These are phyloP conservation scores for Rhexocercosporidium sp. DNA, from an alignment of 2,329 filamentous ascomycete genomes.

Conservation along the genomic window DNA sequence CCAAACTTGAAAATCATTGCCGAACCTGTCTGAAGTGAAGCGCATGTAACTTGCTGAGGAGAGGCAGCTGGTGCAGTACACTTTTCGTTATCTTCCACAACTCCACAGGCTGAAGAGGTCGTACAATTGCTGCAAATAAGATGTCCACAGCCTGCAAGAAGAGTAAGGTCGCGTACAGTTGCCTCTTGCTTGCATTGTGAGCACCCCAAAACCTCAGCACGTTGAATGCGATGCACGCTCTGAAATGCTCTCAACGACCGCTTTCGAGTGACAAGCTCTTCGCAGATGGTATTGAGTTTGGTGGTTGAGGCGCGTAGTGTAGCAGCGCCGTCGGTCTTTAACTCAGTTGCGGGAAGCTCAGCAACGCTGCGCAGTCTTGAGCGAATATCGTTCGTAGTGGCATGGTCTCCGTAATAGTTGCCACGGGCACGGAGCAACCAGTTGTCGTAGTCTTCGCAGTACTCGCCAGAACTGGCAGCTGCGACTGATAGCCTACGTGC, in stretches of 20 bases:
- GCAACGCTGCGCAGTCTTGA: no score
- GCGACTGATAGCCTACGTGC: not conserved
- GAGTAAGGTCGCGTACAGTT: constrained; percentile 36
- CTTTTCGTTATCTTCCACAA: not conserved
- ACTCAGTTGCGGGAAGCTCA: no score
- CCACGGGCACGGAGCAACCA: not conserved
- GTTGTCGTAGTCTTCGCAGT: not conserved
- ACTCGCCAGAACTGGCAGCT: not conserved
- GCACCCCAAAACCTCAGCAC: not conserved
- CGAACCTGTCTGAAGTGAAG: not conserved
- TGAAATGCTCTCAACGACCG: not conserved
- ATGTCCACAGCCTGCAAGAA: constrained; percentile 58
- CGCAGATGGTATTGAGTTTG: not conserved
- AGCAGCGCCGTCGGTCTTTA: no score
- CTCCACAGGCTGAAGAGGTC: not conserved
- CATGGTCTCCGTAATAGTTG: not conserved
- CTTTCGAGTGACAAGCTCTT: not conserved
- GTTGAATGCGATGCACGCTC: not conserved
- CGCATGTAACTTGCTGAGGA: constrained; percentile 2
- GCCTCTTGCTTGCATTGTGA: not conserved
- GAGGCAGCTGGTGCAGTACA: constrained; percentile 2
- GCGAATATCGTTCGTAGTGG: not conserved
- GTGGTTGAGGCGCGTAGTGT: not conserved
- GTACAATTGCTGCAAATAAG: constrained; percentile 46
- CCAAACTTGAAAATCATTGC: constrained; percentile 37